Percentiles rank a stretch among this genome's conserved stretches.
phyloP scores from a whole-genome alignment of 108 stramenopile species.

The Bacterosira constricta region DNA sequence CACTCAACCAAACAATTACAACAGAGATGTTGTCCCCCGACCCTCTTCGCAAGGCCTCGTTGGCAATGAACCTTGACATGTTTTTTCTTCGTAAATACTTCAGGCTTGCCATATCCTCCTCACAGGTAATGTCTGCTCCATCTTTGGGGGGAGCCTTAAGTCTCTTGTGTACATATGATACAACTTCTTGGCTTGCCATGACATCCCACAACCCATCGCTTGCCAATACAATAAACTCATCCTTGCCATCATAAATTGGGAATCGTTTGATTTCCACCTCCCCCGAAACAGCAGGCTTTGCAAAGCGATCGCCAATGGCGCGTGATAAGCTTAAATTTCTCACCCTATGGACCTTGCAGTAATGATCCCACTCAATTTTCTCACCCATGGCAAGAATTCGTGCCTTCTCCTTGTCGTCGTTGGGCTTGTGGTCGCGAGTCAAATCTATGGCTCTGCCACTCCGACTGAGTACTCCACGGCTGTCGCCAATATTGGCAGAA shows the following conservation, averaged over 20 bases:
- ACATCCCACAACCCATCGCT: conserved; percentile 98
- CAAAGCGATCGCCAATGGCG: conserved; percentile 77
- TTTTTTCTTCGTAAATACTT: conserved; percentile 51
- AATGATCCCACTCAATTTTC: conserved; percentile 61
- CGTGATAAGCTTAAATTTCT: conserved; percentile 83
- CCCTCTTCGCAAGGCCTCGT: conserved; percentile 80
- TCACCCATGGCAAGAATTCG: conserved; percentile 71
- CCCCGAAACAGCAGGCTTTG: conserved; percentile 72
- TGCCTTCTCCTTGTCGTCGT: conserved; percentile 58
- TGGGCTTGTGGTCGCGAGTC: conserved; percentile 80
- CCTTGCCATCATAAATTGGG: conserved; percentile 45
- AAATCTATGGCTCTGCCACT: conserved; percentile 71
- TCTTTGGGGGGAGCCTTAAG: conserved; percentile 48
- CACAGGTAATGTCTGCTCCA: conserved; percentile 31
- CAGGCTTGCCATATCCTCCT: conserved; percentile 37
- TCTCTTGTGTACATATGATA: conserved; percentile 77
- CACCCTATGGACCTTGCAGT: conserved; percentile 58
- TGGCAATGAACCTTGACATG: conserved; percentile 71
- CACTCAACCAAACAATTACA: conserved; percentile 81
- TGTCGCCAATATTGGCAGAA: conserved; percentile 96
- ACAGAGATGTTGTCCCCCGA: conserved; percentile 87
- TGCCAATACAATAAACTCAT: conserved; percentile 68
- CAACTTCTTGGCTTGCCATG: conserved; percentile 94
- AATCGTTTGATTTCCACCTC: conserved; percentile 73
- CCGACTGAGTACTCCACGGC: conserved; percentile 86